These are phyloP conservation scores for Magnusiomyces tetraspermus DNA, from an alignment of 1,139 yeast species.

Conservation along the genomic window DNA sequence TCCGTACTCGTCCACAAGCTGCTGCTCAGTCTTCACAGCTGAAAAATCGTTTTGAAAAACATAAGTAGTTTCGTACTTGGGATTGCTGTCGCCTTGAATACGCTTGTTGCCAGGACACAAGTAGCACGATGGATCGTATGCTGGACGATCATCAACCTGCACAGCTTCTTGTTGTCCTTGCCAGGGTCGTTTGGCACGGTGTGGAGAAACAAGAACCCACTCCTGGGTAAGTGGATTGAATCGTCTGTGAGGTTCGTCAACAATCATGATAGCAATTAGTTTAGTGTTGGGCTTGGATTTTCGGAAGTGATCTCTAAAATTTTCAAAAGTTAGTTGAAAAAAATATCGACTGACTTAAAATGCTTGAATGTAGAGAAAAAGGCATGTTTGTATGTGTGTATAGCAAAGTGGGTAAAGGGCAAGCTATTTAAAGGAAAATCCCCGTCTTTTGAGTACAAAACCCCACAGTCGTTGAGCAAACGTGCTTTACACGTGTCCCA, in stretches of 20 bases:
- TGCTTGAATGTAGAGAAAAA: too few relatives aligned
- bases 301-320: too few relatives aligned
- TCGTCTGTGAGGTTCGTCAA: constrained; percentile 48
- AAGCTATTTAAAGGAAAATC: too few relatives aligned
- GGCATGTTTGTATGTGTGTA: too few relatives aligned
- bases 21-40: constrained; percentile 42
- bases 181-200: constrained; percentile 74
- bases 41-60: constrained; percentile 62
- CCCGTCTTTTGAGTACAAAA: too few relatives aligned
- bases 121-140: constrained; percentile 58
- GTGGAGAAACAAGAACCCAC: constrained; percentile 68
- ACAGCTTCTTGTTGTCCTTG: constrained; percentile 61
- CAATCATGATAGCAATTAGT: too few relatives aligned
- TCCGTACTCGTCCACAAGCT: constrained; percentile 15
- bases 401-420: too few relatives aligned
- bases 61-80: constrained; percentile 48
- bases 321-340: too few relatives aligned
- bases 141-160: constrained; percentile 39
- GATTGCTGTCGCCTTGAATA: constrained; percentile 48
- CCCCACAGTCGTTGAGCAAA: too few relatives aligned
- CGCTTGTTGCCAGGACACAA: constrained; percentile 66
- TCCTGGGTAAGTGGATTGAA: constrained; percentile 55
- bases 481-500: too few relatives aligned
- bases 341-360: too few relatives aligned
- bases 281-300: too few relatives aligned